Base-by-base conservation (phyloP, 306 rosid genomes). In the Ormosia emarginata region DNA sequence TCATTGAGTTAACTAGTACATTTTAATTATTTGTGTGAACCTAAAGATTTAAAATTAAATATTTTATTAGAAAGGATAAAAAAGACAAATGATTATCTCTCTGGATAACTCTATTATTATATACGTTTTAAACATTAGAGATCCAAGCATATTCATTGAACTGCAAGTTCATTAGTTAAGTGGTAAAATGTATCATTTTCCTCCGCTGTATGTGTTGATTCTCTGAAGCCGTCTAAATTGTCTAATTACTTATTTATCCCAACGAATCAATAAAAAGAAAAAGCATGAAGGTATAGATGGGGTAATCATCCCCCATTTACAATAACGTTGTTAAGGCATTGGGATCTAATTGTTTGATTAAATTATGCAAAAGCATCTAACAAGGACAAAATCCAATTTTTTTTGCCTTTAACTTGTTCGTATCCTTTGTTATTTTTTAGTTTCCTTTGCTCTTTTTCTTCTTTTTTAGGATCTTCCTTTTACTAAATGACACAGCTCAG, bases 281-380 rank as follows among this genome's bases (percentile, higher is more conserved):
- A 33, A 55, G 49, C 53, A 71, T 44, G 67, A 58, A 58, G 53
- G 72, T 1, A 43, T 30, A 55, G 52, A 61, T 58, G 63, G 47
- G 73, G 62, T 33, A 62, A 62, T 8, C 36, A 71, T 36, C 24
- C 57, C 14, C 14, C 43, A 56, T 68, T 14, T 66, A 32, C 67
- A 55, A 18, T 67, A 53, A 53, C 63, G 13, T 46, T 84, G 33
- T 66, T 43, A 47, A 56, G 6, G 67, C 80, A 67, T 5, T 57
- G 47, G 18, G 47, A 32, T 24, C 37, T 79, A 79, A 52, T 59
- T 67, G 56, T 71, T 78, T 72, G 59, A 64, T 76, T 81, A 11
- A 63, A 70, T 77, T 77, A 81, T 47, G 3, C 17, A 76, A 71
- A 58, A 63, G 74, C 33, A 69, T 81, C 30, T 13, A 62, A 71